Percentiles rank a stretch among this genome's conserved stretches.
These are phyloP conservation scores for Fraxinus sp. DNA, from an alignment of 305 asterid species.

Conservation along the genomic window DNA sequence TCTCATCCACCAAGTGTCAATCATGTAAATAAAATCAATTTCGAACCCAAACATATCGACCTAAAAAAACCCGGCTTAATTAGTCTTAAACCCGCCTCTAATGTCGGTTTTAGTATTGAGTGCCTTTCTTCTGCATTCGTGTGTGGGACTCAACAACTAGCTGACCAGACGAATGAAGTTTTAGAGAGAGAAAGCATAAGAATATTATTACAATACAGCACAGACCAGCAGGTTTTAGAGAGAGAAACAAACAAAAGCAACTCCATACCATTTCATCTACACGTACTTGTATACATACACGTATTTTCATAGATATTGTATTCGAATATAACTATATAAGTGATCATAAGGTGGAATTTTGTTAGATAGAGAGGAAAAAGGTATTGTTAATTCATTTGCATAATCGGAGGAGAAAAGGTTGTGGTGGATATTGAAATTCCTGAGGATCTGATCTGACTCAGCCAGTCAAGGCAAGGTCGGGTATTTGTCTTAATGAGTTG, in stretches of 20 bases:
- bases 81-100: not conserved
- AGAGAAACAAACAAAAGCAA: constrained; percentile 17
- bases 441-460: constrained; percentile 8
- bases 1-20: not conserved
- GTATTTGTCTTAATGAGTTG: constrained; percentile 54
- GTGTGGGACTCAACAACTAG: constrained; percentile 16
- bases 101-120: constrained; percentile 30
- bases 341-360: not conserved
- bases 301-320: not conserved
- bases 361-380: not conserved
- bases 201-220: constrained; percentile 11
- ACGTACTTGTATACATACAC: not conserved
- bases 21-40: not conserved
- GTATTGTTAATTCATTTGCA: not conserved
- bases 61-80: not conserved
- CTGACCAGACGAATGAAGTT: not conserved
- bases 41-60: not conserved
- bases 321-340: not conserved
- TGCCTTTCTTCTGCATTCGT: not conserved
- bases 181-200: constrained; percentile 14
- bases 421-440: not conserved
- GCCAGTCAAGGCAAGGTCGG: constrained; percentile 4
- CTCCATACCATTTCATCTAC: not conserved
- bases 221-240: constrained; percentile 26
- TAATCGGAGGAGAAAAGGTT: not conserved